These are phyloP conservation scores for Xerocomellus dryophilus DNA, from an alignment of 768 basidiomycete species.

Conservation along the genomic window DNA sequence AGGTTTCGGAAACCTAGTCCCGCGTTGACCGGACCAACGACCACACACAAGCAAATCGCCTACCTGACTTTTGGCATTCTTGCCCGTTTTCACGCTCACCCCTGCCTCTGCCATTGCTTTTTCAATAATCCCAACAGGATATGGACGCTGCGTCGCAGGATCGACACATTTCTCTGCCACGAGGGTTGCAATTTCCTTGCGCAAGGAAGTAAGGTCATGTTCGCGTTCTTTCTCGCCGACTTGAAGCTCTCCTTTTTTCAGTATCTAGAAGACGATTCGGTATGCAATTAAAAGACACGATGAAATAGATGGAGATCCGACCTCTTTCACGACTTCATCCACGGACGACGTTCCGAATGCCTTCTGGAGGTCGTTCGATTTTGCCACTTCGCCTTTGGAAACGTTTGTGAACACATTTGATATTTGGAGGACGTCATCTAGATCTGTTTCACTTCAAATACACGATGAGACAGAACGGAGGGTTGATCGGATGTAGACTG, in stretches of 20 bases:
- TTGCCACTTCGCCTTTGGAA: conserved; percentile 92
- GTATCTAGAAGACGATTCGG: conserved; percentile 52
- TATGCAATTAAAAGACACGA: neutral
- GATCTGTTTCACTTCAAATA: conserved; percentile 70
- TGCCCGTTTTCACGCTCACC: conserved; percentile 83
- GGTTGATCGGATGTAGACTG: conserved; percentile 28
- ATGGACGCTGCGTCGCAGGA: conserved; percentile 82
- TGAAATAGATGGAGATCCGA: conserved; percentile 27
- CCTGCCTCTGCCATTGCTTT: conserved; percentile 97
- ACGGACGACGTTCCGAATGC: conserved; percentile 79
- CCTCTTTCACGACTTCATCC: conserved; percentile 78
- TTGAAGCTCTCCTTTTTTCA: conserved; percentile 95
- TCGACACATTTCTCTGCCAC: conserved; percentile 97
- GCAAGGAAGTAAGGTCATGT: conserved; percentile 78
- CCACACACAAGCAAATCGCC: conserved; percentile 5
- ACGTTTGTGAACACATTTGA: conserved; percentile 95
- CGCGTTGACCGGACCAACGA: neutral
- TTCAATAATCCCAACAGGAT: conserved; percentile 94
- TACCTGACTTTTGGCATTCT: conserved; percentile 94
- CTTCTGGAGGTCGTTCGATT: conserved; percentile 86
- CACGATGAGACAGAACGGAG: neutral
- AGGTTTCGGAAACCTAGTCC: conserved; percentile 80
- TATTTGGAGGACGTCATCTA: conserved; percentile 96
- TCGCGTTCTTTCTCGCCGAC: conserved; percentile 96
- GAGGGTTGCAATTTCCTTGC: conserved; percentile 88